Evolutionary conservation across 176 grass and related monocot species (phyloP).

Genomic region (Sorghum bicolor): DNA sequence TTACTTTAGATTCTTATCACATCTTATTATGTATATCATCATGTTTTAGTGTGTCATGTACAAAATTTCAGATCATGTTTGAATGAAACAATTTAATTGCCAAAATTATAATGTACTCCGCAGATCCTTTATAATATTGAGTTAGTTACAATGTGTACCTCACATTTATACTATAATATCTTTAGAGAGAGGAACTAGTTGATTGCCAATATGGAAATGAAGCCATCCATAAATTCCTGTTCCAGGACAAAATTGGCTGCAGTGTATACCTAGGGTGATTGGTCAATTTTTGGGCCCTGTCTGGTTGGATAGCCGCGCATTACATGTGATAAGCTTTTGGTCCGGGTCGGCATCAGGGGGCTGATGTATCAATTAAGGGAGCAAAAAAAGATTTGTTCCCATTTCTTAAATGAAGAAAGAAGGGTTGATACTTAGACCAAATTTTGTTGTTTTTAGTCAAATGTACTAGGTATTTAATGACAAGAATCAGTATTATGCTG

Average conservation of each 20-base stretch:
- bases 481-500: neutral
- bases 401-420: neutral
- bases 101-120: neutral
- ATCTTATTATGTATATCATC: neutral
- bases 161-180: too few relatives aligned
- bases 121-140: neutral
- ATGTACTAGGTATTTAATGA: conserved; percentile 9
- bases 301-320: neutral
- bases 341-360: neutral
- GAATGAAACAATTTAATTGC: neutral
- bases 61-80: neutral
- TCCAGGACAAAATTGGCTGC: neutral
- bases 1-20: neutral
- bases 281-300: neutral
- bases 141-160: too few relatives aligned
- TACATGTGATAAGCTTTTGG: neutral
- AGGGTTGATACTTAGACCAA: neutral
- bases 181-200: too few relatives aligned
- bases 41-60: neutral
- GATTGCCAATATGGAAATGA: too few relatives aligned
- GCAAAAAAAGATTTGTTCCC: neutral
- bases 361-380: neutral
- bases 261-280: neutral
- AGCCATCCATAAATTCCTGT: too few relatives aligned
- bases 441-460: neutral